phyloP scores from a whole-genome alignment of 2,329 filamentous ascomycete genomes.

The Cordyceps pruinosa region DNA sequence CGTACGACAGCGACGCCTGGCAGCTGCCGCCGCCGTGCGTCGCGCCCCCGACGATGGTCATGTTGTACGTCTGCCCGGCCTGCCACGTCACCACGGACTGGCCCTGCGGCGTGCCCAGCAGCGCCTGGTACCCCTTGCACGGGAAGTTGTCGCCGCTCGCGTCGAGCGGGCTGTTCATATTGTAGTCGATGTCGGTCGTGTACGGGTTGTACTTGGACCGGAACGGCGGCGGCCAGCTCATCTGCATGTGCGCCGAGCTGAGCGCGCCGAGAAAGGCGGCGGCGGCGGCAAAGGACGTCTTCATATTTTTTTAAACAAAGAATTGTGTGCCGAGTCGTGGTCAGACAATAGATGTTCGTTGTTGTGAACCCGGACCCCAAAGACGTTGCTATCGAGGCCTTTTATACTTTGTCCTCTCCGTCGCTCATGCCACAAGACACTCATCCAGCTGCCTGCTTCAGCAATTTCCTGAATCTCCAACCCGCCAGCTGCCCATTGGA shows the following conservation, averaged over 20 bases:
- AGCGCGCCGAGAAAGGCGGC: neutral
- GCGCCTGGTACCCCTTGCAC: constrained; percentile 60
- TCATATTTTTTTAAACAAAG: neutral
- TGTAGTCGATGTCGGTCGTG: constrained; percentile 54
- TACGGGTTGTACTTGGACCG: constrained; percentile 47
- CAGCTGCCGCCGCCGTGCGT: constrained; percentile 66
- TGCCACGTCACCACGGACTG: constrained; percentile 55
- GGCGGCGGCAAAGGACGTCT: neutral
- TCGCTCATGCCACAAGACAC: no score
- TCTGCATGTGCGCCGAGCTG: constrained; percentile 42
- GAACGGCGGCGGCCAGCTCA: constrained; percentile 46
- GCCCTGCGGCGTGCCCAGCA: constrained; percentile 42
- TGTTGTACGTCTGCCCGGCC: constrained; percentile 54
- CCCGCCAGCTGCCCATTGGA: neutral
- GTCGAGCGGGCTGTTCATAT: constrained; percentile 61
- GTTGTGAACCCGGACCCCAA: neutral
- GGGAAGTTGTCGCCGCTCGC: constrained; percentile 60
- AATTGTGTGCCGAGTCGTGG: neutral
- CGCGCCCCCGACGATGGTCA: constrained; percentile 57
- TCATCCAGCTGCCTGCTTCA: no score
- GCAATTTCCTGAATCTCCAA: neutral
- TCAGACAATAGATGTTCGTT: no score
- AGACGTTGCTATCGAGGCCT: neutral
- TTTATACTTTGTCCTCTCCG: neutral
- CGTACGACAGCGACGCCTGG: constrained; percentile 68